These are phyloP conservation scores for Cordyceps tenuipes DNA, from an alignment of 2,329 filamentous ascomycete genomes.

Conservation along the genomic window DNA sequence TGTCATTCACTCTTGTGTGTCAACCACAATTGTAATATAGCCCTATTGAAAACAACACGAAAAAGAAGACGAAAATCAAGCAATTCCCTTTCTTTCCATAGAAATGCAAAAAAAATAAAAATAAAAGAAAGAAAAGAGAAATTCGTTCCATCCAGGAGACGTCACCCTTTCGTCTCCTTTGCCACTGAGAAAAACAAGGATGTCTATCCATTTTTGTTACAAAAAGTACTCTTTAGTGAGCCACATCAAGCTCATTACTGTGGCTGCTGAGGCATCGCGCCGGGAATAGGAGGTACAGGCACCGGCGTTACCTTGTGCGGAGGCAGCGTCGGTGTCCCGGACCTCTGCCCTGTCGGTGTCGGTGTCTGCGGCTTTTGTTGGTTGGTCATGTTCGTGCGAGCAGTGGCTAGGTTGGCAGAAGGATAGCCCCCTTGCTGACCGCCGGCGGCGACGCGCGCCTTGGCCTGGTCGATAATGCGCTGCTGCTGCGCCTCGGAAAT, in stretches of 20 bases:
- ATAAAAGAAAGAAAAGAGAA: not conserved
- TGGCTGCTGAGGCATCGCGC: slow-evolving; percentile 11
- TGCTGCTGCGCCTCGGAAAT: slow-evolving; percentile 42
- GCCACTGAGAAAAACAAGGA: not conserved
- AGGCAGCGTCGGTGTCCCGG: slow-evolving; percentile 24
- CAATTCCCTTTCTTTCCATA: not conserved
- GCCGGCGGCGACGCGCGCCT: slow-evolving; percentile 38
- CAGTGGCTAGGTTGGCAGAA: slow-evolving; percentile 28
- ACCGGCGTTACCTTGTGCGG: slow-evolving; percentile 37
- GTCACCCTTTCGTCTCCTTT: not conserved
- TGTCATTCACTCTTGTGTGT: not conserved
- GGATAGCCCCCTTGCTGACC: slow-evolving; percentile 35
- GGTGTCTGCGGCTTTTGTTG: slow-evolving; percentile 31
- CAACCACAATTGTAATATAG: not conserved
- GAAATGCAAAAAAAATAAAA: not conserved
- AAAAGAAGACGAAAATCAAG: not conserved
- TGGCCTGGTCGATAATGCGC: slow-evolving; percentile 43
- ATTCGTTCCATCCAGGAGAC: not conserved
- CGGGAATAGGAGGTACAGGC: slow-evolving; percentile 34
- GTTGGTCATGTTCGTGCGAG: slow-evolving; percentile 28
- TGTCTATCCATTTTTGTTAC: slow-evolving; percentile 3
- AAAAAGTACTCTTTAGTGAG: not conserved
- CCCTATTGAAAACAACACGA: not conserved
- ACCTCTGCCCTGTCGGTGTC: slow-evolving; percentile 25
- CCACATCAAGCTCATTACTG: not conserved